Conservation (phyloP, 768 basidiomycete genomes). For the Kwoniella bestiolae region DNA sequence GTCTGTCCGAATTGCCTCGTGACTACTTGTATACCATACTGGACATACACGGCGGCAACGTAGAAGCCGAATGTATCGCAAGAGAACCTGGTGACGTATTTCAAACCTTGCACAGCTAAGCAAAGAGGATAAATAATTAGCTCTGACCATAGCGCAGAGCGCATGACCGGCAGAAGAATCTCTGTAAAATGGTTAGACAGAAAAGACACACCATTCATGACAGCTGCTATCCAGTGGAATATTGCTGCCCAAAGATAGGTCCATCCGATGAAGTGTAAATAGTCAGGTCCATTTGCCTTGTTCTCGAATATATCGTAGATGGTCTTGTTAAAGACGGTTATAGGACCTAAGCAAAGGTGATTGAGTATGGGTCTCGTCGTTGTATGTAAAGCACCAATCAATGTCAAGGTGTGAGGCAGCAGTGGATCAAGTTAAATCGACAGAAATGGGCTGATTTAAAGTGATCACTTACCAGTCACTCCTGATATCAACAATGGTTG, state of each 20-base stretch:
- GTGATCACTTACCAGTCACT: conserved; percentile 68
- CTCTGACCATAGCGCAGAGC: not conserved
- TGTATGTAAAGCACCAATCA: too few species aligned
- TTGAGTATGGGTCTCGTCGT: too few species aligned
- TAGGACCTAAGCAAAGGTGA: conserved; percentile 69
- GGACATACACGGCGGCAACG: conserved; percentile 72
- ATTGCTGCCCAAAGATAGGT: conserved; percentile 90
- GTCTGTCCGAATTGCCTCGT: conserved; percentile 69
- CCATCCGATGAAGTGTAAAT: conserved; percentile 89
- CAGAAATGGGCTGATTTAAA: not conserved
- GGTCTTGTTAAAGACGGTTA: conserved; percentile 90
- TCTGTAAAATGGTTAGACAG: too few species aligned
- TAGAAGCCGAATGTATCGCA: conserved; percentile 94
- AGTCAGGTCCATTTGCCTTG: conserved; percentile 63
- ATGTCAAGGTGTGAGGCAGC: too few species aligned
- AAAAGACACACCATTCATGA: conserved; percentile 76
- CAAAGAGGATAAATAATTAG: not conserved
- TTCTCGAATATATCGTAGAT: conserved; percentile 72
- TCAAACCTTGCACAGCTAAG: conserved; percentile 68
- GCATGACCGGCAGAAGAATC: conserved; percentile 13
- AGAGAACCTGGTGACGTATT: conserved; percentile 85
- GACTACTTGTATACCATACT: conserved; percentile 84
- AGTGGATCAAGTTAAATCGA: too few species aligned
- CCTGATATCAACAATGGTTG: conserved; percentile 92
- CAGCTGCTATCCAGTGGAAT: conserved; percentile 74